These are phyloP conservation scores for Tetraselmis striata DNA, from an alignment of 139 green algal species.

Conservation along the genomic window DNA sequence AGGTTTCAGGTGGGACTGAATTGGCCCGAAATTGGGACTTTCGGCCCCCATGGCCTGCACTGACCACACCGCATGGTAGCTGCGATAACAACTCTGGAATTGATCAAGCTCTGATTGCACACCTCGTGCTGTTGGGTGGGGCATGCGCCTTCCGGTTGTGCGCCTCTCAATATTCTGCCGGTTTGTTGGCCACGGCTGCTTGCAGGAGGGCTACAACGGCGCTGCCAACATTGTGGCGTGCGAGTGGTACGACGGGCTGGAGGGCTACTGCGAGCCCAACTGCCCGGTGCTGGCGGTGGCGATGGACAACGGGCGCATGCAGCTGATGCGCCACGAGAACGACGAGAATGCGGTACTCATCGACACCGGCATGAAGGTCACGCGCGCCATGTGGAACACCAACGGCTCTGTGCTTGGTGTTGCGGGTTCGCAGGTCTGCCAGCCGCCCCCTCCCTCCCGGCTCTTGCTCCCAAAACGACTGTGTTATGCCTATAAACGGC, in stretches of 20 bases:
- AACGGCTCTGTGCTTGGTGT: conserved; percentile 46
- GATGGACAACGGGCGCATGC: conserved; percentile 59
- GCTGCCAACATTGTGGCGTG: conserved; percentile 47
- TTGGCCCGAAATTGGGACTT: too few relatives aligned
- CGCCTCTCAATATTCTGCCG: too few relatives aligned
- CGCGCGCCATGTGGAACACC: conserved; percentile 56
- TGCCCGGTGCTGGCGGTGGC: conserved; percentile 57
- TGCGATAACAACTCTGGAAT: too few relatives aligned
- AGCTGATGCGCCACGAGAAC: conserved; percentile 64
- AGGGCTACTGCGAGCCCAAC: conserved; percentile 53
- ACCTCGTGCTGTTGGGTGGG: too few relatives aligned
- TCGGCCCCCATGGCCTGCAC: too few relatives aligned
- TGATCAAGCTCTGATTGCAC: too few relatives aligned
- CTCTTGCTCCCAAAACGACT: neutral
- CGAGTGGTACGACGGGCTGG: conserved; percentile 70
- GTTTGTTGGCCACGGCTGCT: too few relatives aligned
- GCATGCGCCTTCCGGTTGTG: too few relatives aligned
- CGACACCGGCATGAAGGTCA: conserved; percentile 56
- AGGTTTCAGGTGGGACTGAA: too few relatives aligned
- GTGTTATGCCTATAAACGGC: too few relatives aligned
- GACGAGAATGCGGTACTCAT: conserved; percentile 65
- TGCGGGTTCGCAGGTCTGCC: conserved; percentile 6
- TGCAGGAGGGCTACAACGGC: conserved; percentile 12
- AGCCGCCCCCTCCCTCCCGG: neutral
- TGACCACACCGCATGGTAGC: too few relatives aligned